phyloP scores from a whole-genome alignment of 2,329 filamentous ascomycete species.

The Tolypocladium inflatum region DNA sequence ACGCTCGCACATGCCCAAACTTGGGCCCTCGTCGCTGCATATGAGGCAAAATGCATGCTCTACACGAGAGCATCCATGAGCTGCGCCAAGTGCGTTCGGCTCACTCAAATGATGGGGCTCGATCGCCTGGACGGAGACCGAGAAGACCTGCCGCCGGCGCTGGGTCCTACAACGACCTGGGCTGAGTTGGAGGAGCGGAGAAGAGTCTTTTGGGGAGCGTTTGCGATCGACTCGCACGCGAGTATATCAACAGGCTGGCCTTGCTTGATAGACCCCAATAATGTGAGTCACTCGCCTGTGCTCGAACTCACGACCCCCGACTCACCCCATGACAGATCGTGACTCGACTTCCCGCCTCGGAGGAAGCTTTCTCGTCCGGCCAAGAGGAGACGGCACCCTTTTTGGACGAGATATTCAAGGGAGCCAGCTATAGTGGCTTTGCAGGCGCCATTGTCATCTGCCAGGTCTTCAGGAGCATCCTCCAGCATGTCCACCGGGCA shows the following conservation, averaged over 20 bases:
- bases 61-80: slow-evolving; percentile 85
- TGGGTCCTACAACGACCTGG: slow-evolving; percentile 70
- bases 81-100: slow-evolving; percentile 57
- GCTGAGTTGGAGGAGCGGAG: slow-evolving; percentile 67
- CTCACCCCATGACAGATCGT: slow-evolving; percentile 39
- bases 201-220: slow-evolving; percentile 78
- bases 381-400: slow-evolving; percentile 52
- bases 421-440: slow-evolving; percentile 58
- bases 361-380: slow-evolving; percentile 64
- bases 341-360: slow-evolving; percentile 71
- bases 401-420: slow-evolving; percentile 55
- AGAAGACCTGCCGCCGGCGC: slow-evolving; percentile 60
- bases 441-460: slow-evolving; percentile 65
- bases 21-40: slow-evolving; percentile 64
- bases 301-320: too few relatives aligned
- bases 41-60: slow-evolving; percentile 77
- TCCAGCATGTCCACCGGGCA: slow-evolving; percentile 69
- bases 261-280: slow-evolving; percentile 63
- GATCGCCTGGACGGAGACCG: slow-evolving; percentile 62
- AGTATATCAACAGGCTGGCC: slow-evolving; percentile 90
- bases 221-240: slow-evolving; percentile 74
- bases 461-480: slow-evolving; percentile 70
- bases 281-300: slow-evolving; percentile 36
- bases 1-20: slow-evolving; percentile 72
- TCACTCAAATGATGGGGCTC: slow-evolving; percentile 77